phyloP scores from a whole-genome alignment of 371 early-diverging fungal genomes.

The Mortierella sp. region DNA sequence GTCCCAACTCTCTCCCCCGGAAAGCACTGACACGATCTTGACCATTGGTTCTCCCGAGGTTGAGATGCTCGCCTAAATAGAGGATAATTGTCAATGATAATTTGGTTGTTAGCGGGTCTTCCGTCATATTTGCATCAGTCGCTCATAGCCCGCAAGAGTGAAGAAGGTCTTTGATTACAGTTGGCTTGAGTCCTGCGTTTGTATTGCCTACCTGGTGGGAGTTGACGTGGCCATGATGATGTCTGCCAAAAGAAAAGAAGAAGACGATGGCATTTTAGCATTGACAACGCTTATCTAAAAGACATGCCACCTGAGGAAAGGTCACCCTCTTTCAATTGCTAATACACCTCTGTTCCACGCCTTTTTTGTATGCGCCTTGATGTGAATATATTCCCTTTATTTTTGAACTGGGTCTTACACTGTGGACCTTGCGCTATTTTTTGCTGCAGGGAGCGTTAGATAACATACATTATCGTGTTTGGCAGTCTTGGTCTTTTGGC shows the following conservation, averaged over 20 bases:
- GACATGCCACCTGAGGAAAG: not conserved
- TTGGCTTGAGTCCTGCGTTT: conserved; percentile 16
- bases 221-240: conserved; percentile 24
- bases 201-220: not conserved
- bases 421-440: conserved; percentile 40
- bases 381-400: not conserved
- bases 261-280: not conserved
- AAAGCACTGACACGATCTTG: conserved; percentile 38
- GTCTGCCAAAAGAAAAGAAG: conserved; percentile 6
- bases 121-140: not conserved
- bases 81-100: not conserved
- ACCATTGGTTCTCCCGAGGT: conserved; percentile 46
- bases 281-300: not conserved
- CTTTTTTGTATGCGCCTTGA: not conserved
- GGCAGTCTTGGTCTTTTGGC: too few relatives aligned
- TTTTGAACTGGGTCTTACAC: conserved; percentile 18
- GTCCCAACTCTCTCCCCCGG: conserved; percentile 51
- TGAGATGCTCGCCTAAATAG: conserved; percentile 1
- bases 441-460: too few relatives aligned
- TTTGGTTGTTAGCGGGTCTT: not conserved
- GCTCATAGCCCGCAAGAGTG: not conserved
- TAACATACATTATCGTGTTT: too few relatives aligned
- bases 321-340: not conserved
- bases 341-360: not conserved
- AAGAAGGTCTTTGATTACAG: conserved; percentile 7